Base-by-base conservation (phyloP, 2,329 filamentous ascomycete genomes). In the Fusarium pseudocircinatum region DNA sequence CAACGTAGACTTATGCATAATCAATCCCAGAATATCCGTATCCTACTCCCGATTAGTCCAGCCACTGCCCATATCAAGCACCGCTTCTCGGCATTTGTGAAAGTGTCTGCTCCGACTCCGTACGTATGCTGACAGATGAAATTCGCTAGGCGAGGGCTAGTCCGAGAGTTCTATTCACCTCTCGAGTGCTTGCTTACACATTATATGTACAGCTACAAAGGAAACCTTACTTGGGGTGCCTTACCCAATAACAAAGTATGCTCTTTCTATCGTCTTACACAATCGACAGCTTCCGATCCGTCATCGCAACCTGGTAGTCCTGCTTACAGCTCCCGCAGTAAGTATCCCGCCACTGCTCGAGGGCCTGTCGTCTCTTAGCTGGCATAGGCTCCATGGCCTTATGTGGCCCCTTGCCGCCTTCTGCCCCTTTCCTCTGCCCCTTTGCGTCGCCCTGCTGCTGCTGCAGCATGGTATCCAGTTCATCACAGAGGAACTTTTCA, bases 401-500 rank as follows among this genome's bases (percentile, higher is more conserved):
- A 69, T 83, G 81, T 54, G 69, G 72, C 46, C 69, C 69, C 37
- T 73, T 76, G 43, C 73, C 68, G 13, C 47, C 50, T n/a, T 67
- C 67, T 40, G 52, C 34, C 24, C 59, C 67, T 59, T 73, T 72
- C 62, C 63, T 70, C 54, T 60, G 67, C 44, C 71, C 70, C 49
- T 73, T 72, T 37, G 60, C 58, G 30, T 44, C 37, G 9, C 68
- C 71, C 49, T 70, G 79, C 7, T 71, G 58, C 15, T 77, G 64
- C 26, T 92, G 64, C 26, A 93, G 80, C 77, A 87, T 81, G 37
- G 78, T 79, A 32, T 85, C 83, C 11, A 89, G 84, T 78, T 92
- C 89, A 63, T 90, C 89, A 81, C 96, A 99, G 54, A 93, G 89
- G 39, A 86, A 82, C 72, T 91, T 92, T 83, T 99, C 96, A 74